phyloP scores from a whole-genome alignment of 2,329 filamentous ascomycete species.

The Stemphylium lycopersici region DNA sequence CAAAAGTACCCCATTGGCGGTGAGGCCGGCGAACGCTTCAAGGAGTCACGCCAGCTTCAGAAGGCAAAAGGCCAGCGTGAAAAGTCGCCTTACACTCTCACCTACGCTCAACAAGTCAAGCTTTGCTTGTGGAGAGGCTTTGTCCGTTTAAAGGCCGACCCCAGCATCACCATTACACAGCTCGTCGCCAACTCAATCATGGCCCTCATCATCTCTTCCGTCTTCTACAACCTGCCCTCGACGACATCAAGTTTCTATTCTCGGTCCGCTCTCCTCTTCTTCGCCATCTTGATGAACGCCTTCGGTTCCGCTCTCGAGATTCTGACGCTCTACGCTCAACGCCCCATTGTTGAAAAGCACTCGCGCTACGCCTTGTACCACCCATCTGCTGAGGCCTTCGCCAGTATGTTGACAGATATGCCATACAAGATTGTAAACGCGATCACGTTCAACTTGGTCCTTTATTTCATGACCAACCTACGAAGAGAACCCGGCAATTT shows the following conservation, averaged over 20 bases:
- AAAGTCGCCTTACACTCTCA: conserved; percentile 83
- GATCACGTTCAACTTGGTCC: conserved; percentile 75
- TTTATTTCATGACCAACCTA: conserved; percentile 90
- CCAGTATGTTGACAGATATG: conserved; percentile 84
- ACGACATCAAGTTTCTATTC: conserved; percentile 77
- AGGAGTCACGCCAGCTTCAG: conserved; percentile 54
- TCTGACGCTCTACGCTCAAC: conserved; percentile 83
- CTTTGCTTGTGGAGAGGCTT: conserved; percentile 85
- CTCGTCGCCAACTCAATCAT: conserved; percentile 75
- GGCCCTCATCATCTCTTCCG: conserved; percentile 77
- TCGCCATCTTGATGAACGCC: conserved; percentile 84
- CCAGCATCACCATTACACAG: conserved; percentile 72
- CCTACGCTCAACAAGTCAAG: conserved; percentile 73
- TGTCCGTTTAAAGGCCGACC: conserved; percentile 76
- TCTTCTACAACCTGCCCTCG: conserved; percentile 77
- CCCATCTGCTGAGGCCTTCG: conserved; percentile 84
- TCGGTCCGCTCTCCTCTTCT: conserved; percentile 82
- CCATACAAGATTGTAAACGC: conserved; percentile 81
- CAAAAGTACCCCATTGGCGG: conserved; percentile 54
- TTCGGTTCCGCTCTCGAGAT: conserved; percentile 85
- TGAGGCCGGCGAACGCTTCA: conserved; percentile 54
- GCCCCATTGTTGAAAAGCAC: conserved; percentile 92
- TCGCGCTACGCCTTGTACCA: conserved; percentile 86
- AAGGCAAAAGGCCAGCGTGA: conserved; percentile 60
- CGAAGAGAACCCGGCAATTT: conserved; percentile 75